Evolutionary conservation across 768 basidiomycete genomes (phyloP), one percentile per base, ranked within the genome.

Genomic region (Rhizopogon sp.): DNA sequence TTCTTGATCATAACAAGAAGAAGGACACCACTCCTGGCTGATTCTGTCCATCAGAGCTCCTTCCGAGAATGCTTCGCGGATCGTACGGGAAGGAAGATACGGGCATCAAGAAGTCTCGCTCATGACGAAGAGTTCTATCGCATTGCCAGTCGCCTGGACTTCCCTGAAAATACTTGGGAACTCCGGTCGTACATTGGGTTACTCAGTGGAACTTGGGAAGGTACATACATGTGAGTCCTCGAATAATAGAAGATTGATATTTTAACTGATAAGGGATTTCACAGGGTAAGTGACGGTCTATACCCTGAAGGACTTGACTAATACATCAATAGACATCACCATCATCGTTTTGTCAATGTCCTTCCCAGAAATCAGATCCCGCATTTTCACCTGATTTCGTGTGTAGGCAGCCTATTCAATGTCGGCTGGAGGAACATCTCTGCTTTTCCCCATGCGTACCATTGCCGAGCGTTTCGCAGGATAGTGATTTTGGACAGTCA

Each of bases 151-250:
- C 56, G 39, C 35, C 20, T 61, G 50, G 42, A 55, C 10, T 46
- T 55, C 40, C 58, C 56, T 25, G 41, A 52, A 55, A 62, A 64
- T 10, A 61, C 61, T 56, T 58, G 62, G 57, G 65, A 66, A 54
- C 61, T 58, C n/a, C 62, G 64, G 47, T 58, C 64, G 25, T 75
- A 74, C 60, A 62, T 70, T 60, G 80, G 80, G 16, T 65, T 73
- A 35, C 71, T 85, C 53, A 71, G 79, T 29, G 84, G 82, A 3
- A 62, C 78, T 56, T 86, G 84, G 84, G 78, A 84, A 67, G 84
- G 84, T 1, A 72, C 71, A 45, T 81, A 76, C 63, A 80, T 80
- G 79, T 49, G 14, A 49, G 84, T 83, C 59, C 63, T 72, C 63
- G 45, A 54, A 42, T 59, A 58, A 39, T 67, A 13, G 45, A 42